Conservation (phyloP, 495 filamentous ascomycete genomes). For the Staphylotrichum tortipilum region DNA sequence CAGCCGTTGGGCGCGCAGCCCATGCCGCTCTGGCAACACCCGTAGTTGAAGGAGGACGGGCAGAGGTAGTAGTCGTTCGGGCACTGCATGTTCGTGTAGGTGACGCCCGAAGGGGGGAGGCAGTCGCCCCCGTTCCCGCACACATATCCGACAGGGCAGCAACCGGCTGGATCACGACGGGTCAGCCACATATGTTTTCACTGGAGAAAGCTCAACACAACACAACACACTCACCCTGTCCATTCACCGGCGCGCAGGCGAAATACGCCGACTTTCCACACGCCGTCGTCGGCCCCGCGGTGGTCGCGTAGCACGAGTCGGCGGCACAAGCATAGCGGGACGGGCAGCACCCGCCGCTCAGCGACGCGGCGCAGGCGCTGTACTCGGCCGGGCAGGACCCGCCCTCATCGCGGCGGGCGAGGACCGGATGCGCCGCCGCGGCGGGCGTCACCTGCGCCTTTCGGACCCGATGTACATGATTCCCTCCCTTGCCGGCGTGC, state of each 20-base stretch:
- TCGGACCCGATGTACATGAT: conserved; percentile 25
- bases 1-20: conserved; percentile 31
- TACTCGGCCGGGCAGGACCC: conserved; percentile 23
- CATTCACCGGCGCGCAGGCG: conserved; percentile 19
- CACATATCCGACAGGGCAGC: conserved; percentile 29
- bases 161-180: conserved; percentile 17
- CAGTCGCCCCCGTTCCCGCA: conserved; percentile 24
- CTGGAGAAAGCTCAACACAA: too few relatives aligned
- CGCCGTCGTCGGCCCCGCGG: conserved; percentile 29
- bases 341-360: conserved; percentile 37
- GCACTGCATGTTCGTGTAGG: conserved; percentile 21
- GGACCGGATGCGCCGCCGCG: conserved; percentile 6
- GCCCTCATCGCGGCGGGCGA: conserved; percentile 11
- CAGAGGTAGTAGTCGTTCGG: conserved; percentile 29
- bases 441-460: conserved; percentile 34
- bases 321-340: conserved; percentile 33
- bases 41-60: conserved; percentile 28
- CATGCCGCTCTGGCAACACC: conserved; percentile 35
- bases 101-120: conserved; percentile 21
- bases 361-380: conserved; percentile 27
- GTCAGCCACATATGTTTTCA: too few relatives aligned
- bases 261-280: conserved; percentile 27
- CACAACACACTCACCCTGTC: conserved; percentile 16
- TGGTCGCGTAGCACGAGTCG: conserved; percentile 37
- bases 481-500: conserved; percentile 13